Evolutionary conservation across 257 asterid genomes (phyloP), one percentile per base, ranked within the genome.

Genomic region (Solanum acaule): DNA sequence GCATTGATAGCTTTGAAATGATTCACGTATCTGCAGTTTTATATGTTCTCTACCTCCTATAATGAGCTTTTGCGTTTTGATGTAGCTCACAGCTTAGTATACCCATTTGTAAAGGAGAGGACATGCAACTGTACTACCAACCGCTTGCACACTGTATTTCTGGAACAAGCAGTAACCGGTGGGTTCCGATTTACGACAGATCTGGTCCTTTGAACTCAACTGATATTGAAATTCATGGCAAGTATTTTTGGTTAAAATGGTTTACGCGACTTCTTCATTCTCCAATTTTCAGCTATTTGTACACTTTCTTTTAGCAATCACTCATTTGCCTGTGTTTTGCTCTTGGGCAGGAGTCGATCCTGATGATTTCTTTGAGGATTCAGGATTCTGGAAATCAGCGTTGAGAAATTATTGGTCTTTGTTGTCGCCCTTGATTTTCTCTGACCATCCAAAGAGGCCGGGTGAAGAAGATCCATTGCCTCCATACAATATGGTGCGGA

Each of bases 401-500:
- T 92, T 93, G 87, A 92, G 93, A 89, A 93, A 94, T 89, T 97
- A 94, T 93, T 97, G 99, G 99, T 95, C 99, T n/a, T 90, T 95
- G 93, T 95, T 97, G 83, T 95, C 98, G 84, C 99, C 99, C 63
- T 92, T 97, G 89, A 97, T 97, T 86, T 97, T 97, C 90, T 96
- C 99, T 52, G 99, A 95, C 93, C 98, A 95, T 93, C 99, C 98
- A 29, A 96, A 96, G 91, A 93, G 99, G 92, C 97, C 97, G 1
- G 98, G 98, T 61, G 98, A 95, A 79, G 99, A 96, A 91, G 99
- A 97, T 83, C 99, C 99, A 14, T 89, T 91, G 89, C 96, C 98
- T 88, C 99, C 98, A 12, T 95, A 94, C 89, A 95, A 97, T 89
- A 95, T 96, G 98, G 93, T 97, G 79, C 92, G 98, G 78, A 96